Evolutionary conservation across 176 grass and related monocot genomes (phyloP).

Genomic region (Aegilops umbellulata): DNA sequence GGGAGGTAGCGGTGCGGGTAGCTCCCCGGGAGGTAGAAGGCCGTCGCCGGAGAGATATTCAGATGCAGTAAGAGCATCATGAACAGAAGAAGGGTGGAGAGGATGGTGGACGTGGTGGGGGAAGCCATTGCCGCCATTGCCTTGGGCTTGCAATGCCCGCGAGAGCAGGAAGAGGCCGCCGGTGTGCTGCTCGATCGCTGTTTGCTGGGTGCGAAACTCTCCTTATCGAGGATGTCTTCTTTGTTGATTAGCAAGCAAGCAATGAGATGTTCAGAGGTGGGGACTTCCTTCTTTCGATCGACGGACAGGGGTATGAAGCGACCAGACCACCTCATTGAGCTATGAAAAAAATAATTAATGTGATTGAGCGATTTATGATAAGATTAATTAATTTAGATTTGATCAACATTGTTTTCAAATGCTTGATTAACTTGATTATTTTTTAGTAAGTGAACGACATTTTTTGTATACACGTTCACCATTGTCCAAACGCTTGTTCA

Average conservation of each 20-base stretch:
- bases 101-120: not conserved
- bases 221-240: not conserved
- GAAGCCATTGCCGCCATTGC: slow-evolving; percentile 20
- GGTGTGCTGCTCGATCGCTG: not conserved
- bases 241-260: slow-evolving; percentile 17
- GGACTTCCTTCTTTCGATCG: too few species aligned
- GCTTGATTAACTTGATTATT: too few species aligned
- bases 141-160: not conserved
- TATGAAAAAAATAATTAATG: too few species aligned
- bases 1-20: slow-evolving; percentile 51
- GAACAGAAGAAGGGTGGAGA: slow-evolving; percentile 24
- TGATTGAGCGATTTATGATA: too few species aligned
- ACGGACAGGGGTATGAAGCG: too few species aligned
- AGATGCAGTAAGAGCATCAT: not conserved
- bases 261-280: too few species aligned
- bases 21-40: slow-evolving; percentile 68
- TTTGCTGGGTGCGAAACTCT: not conserved
- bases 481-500: too few species aligned
- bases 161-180: not conserved
- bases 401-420: too few species aligned
- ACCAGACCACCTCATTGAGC: too few species aligned
- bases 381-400: too few species aligned
- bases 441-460: too few species aligned
- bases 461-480: too few species aligned
- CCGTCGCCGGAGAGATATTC: not conserved